A percentile compares a stretch with the other conserved stretches of the same genome.
phyloP scores from a whole-genome alignment of 2,329 filamentous ascomycete genomes.

The Exophiala lecanii-corni region DNA sequence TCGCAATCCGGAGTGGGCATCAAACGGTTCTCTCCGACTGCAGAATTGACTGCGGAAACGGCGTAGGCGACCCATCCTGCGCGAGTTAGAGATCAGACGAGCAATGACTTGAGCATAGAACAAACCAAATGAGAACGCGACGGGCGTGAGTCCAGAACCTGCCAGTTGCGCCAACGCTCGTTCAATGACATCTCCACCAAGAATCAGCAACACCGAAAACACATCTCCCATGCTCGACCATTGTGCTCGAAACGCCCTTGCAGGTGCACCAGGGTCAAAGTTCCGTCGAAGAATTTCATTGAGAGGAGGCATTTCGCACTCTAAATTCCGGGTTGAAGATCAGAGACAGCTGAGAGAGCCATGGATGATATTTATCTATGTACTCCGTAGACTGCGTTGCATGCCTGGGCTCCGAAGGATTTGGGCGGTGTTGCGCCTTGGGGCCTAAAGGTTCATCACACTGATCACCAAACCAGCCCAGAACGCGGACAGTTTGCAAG shows the following conservation, averaged over 20 bases:
- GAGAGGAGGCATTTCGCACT: neutral
- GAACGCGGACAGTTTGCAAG: too few species aligned
- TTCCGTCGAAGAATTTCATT: neutral
- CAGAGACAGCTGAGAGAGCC: too few species aligned
- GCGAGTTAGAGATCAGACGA: neutral
- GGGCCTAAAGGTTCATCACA: too few species aligned
- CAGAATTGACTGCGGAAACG: slow-evolving; percentile 28
- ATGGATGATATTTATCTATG: too few species aligned
- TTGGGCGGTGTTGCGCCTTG: too few species aligned
- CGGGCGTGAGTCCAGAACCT: slow-evolving; percentile 27
- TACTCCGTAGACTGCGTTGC: too few species aligned
- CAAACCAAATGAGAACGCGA: slow-evolving; percentile 35
- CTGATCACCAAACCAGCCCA: too few species aligned
- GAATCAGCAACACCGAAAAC: slow-evolving; percentile 32
- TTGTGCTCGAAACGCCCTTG: neutral
- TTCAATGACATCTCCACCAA: slow-evolving; percentile 35
- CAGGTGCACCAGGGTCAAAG: neutral
- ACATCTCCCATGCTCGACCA: slow-evolving; percentile 14
- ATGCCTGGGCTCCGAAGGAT: too few species aligned
- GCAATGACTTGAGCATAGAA: neutral
- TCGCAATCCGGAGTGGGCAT: slow-evolving; percentile 33
- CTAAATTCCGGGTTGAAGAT: too few species aligned
- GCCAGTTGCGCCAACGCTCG: slow-evolving; percentile 32
- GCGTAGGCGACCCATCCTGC: slow-evolving; percentile 36
- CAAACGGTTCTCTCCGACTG: slow-evolving; percentile 32